Percentiles rank a stretch among this genome's conserved stretches.
Evolutionary conservation across 345 rosid species (phyloP).

Genomic region (Psidium friedrichsthalianum): DNA sequence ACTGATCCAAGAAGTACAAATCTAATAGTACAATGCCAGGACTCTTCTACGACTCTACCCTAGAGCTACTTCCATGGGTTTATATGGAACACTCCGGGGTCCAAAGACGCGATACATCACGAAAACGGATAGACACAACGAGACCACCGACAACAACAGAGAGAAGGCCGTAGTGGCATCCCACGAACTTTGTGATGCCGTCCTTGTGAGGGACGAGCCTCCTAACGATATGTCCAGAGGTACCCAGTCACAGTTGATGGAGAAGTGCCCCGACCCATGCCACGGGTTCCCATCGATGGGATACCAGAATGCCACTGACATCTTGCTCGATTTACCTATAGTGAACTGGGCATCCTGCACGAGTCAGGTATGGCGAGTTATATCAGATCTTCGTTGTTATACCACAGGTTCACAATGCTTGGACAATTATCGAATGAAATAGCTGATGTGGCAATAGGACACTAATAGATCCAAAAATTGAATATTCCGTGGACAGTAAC

Average conservation of each 20-base stretch:
- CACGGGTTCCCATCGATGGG: conserved; percentile 66
- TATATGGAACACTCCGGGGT: conserved; percentile 4
- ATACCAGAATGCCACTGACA: conserved; percentile 95
- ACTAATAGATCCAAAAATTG: neutral
- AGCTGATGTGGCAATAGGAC: neutral
- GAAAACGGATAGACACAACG: conserved; percentile 52
- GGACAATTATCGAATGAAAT: neutral
- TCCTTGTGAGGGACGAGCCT: conserved; percentile 14
- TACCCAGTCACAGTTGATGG: conserved; percentile 82
- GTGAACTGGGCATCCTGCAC: conserved; percentile 90
- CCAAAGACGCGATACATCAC: conserved; percentile 32
- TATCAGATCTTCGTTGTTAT: neutral
- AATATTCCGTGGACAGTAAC: neutral
- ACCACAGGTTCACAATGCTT: neutral
- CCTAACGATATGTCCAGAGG: conserved; percentile 50
- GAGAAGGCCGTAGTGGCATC: conserved; percentile 47
- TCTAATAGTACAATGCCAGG: neutral
- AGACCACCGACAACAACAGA: conserved; percentile 46
- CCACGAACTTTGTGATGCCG: conserved; percentile 27
- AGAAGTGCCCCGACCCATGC: conserved; percentile 83
- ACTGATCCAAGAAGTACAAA: neutral
- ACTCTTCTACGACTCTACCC: neutral
- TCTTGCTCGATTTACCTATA: conserved; percentile 54
- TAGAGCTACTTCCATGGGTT: neutral
- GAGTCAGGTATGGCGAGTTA: neutral